Evolutionary conservation across 768 basidiomycete genomes (phyloP).

Genomic region (Hypholoma fasciculare): DNA sequence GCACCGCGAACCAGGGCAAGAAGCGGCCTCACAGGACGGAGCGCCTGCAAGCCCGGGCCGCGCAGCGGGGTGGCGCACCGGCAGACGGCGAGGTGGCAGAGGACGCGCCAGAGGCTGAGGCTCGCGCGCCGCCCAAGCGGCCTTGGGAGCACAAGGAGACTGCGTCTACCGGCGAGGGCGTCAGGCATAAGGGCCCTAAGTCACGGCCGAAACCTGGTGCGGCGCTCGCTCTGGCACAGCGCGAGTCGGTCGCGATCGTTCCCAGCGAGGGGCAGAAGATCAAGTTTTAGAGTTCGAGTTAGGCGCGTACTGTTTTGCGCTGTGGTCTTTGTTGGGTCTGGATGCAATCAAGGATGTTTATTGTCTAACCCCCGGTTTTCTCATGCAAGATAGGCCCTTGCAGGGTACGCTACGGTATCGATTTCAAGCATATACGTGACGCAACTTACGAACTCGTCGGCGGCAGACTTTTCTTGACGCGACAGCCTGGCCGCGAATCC

Average conservation of each 20-base stretch:
- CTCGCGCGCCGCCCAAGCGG: neutral
- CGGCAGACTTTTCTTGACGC: too few relatives aligned
- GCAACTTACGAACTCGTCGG: too few relatives aligned
- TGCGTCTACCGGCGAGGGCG: slow-evolving; percentile 5
- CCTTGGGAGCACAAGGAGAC: slow-evolving; percentile 7
- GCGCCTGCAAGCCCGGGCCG: slow-evolving; percentile 1
- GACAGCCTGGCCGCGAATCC: too few relatives aligned
- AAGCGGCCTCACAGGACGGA: slow-evolving; percentile 1
- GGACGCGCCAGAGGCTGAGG: neutral
- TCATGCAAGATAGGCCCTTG: too few relatives aligned
- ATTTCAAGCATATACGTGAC: too few relatives aligned
- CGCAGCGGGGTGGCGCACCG: neutral
- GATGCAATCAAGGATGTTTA: too few relatives aligned
- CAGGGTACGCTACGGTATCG: too few relatives aligned
- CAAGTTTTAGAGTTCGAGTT: slow-evolving; percentile 47
- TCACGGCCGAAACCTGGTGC: slow-evolving; percentile 74
- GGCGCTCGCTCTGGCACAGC: slow-evolving; percentile 72
- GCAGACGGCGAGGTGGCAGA: neutral
- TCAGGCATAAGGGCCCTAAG: slow-evolving; percentile 35
- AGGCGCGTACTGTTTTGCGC: neutral
- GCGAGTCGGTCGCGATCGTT: slow-evolving; percentile 75
- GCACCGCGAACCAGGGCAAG: slow-evolving; percentile 6
- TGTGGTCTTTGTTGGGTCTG: neutral
- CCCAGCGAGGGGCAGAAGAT: slow-evolving; percentile 71
- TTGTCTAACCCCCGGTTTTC: too few relatives aligned